Evolutionary conservation across 2,329 filamentous ascomycete species (phyloP).

Genomic region (Fusarium sp.): DNA sequence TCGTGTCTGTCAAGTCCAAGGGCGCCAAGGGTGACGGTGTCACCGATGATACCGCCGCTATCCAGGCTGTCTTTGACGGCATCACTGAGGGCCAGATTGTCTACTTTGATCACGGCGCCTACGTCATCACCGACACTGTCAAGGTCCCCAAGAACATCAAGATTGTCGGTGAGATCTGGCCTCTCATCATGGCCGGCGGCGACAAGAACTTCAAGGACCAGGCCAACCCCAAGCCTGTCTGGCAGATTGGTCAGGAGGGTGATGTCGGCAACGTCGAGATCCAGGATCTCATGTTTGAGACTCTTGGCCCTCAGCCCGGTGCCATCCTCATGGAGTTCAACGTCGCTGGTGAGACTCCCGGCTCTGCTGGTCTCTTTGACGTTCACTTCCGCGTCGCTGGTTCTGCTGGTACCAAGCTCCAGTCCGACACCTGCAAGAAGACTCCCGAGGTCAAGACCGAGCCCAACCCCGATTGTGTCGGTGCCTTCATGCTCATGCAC

Average conservation of each 20-base stretch:
- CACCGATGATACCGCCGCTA: slow-evolving; percentile 87
- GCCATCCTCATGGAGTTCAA: slow-evolving; percentile 96
- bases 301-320: slow-evolving; percentile 83
- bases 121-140: slow-evolving; percentile 77
- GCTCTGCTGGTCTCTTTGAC: slow-evolving; percentile 88
- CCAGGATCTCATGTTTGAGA: slow-evolving; percentile 87
- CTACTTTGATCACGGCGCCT: slow-evolving; percentile 82
- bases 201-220: slow-evolving; percentile 76
- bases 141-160: slow-evolving; percentile 82
- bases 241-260: slow-evolving; percentile 83
- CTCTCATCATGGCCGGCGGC: slow-evolving; percentile 87
- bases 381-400: slow-evolving; percentile 96
- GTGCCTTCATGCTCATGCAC: slow-evolving; percentile 78
- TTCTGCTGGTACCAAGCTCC: slow-evolving; percentile 83
- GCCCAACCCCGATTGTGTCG: slow-evolving; percentile 76
- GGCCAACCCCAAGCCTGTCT: slow-evolving; percentile 82
- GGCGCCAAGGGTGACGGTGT: slow-evolving; percentile 90
- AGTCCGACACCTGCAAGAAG: slow-evolving; percentile 84
- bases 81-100: slow-evolving; percentile 73
- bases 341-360: slow-evolving; percentile 73
- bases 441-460: slow-evolving; percentile 72
- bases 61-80: slow-evolving; percentile 82
- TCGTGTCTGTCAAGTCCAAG: slow-evolving; percentile 83
- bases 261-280: slow-evolving; percentile 88
- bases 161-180: slow-evolving; percentile 93